Evolutionary conservation across 257 asterid species (phyloP), one percentile per base, ranked within the genome.

Genomic region (Vinca minor): DNA sequence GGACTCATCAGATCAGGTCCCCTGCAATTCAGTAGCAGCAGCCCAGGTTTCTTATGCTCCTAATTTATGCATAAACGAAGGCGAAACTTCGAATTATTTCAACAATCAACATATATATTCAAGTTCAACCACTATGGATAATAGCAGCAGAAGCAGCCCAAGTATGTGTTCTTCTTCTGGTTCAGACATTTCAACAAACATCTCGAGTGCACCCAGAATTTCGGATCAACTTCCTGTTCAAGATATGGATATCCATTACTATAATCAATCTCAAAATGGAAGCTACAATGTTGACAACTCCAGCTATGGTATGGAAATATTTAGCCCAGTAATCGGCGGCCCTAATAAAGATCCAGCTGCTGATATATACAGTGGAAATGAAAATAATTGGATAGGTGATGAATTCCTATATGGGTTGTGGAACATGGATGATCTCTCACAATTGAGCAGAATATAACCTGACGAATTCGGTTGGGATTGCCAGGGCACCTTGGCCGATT

Each of bases 361-460:
- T 64, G 74, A 63, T 46, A 39, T 45, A 1, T 29, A 42, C 15
- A 29, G 55, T 44, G 72, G 49, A 53, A 59, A 39, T 36, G 34
- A 69, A 54, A 72, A 60, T 31, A 65, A 65, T 57, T n/a, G 67
- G 81, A 13, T 13, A 5, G 42, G 38, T 17, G 77, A 68, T 12
- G 71, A 63, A 48, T 35, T 76, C 45, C 54, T 53, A 46, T 41
- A 53, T 13, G 61, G 69, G 4, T 45, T 69, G 8, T 76, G 78
- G 75, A 69, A 59, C 54, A 39, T 76, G 72, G 81, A 76, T 69
- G 67, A 76, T 0, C 38, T 72, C 42, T 74, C 45, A 31, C 64
- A 54, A 62, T 31, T n/a, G 41, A 54, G 28, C 47, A 59, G 41
- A 39, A 39, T 42, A 35, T 39, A 49, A 42, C 3, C 28, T 23